These are phyloP conservation scores for Pinus tabuliformis DNA, from an alignment of 75 land plant species.

Conservation along the genomic window DNA sequence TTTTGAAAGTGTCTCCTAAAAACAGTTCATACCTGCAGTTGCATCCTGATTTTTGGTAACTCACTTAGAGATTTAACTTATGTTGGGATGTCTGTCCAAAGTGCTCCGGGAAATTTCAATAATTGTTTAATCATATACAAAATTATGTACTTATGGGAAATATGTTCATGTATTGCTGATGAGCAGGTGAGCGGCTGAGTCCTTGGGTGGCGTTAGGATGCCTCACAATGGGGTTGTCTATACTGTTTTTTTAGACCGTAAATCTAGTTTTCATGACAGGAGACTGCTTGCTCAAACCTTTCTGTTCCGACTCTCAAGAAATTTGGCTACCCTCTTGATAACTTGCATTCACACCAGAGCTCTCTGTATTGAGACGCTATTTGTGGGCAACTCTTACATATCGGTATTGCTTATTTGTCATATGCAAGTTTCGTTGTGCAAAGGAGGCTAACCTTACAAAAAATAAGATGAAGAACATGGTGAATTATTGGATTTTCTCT, in stretches of 20 bases:
- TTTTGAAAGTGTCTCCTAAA: not conserved
- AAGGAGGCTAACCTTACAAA: not conserved
- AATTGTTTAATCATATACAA: not conserved
- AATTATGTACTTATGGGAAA: not conserved
- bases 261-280: not conserved
- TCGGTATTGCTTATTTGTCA: not conserved
- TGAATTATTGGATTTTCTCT: not conserved
- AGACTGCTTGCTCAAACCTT: not conserved
- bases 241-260: not conserved
- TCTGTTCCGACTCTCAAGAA: not conserved
- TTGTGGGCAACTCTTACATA: not conserved
- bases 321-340: not conserved
- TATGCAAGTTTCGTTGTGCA: not conserved
- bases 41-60: not conserved
- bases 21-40: not conserved
- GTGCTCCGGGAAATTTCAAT: not conserved
- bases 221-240: constrained; percentile 2
- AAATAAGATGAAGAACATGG: not conserved
- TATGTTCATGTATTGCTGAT: not conserved
- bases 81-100: not conserved
- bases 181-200: constrained; percentile 6
- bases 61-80: not conserved
- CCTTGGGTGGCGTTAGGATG: constrained; percentile 9
- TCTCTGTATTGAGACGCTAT: not conserved
- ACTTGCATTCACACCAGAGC: not conserved